Evolutionary conservation across 768 basidiomycete species (phyloP).

Genomic region (Bullera alba): DNA sequence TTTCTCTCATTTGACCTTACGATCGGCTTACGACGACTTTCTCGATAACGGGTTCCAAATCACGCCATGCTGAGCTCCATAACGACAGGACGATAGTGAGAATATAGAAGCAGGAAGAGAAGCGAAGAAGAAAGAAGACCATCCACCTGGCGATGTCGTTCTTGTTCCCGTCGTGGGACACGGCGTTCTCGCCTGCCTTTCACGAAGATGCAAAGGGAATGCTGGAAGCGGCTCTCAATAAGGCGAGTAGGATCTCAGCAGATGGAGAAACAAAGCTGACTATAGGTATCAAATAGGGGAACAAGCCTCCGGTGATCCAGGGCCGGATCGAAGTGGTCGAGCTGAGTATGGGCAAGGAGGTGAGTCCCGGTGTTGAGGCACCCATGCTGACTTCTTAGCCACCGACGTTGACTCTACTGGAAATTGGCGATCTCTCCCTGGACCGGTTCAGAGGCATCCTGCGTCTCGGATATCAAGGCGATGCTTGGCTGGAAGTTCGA

Average conservation of each 20-base stretch:
- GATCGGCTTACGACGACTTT: too few relatives aligned
- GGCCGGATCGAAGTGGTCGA: constrained; percentile 97
- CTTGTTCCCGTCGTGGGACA: constrained; percentile 71
- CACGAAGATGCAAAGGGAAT: constrained; percentile 92
- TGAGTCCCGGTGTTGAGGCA: constrained; percentile 41
- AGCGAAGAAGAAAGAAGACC: too few relatives aligned
- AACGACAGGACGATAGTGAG: too few relatives aligned
- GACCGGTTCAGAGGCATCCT: constrained; percentile 98
- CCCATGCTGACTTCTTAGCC: constrained; percentile 55
- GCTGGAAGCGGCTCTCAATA: constrained; percentile 62
- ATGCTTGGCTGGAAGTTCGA: constrained; percentile 55
- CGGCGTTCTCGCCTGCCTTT: constrained; percentile 92
- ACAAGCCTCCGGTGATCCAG: constrained; percentile 93
- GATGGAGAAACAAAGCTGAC: neutral
- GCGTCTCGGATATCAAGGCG: constrained; percentile 85
- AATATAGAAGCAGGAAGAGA: too few relatives aligned
- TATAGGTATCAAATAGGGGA: constrained; percentile 55
- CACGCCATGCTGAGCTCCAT: too few relatives aligned
- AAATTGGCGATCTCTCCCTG: constrained; percentile 90
- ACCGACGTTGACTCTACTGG: constrained; percentile 91
- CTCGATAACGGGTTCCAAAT: too few relatives aligned
- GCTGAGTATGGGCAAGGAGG: constrained; percentile 97
- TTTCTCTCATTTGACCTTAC: too few relatives aligned
- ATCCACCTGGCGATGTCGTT: constrained; percentile 52
- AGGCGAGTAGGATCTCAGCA: constrained; percentile 26